Percentiles rank a stretch among this genome's conserved stretches.
These are phyloP conservation scores for Fraxinus nigra DNA, from an alignment of 305 asterid genomes.

Conservation along the genomic window DNA sequence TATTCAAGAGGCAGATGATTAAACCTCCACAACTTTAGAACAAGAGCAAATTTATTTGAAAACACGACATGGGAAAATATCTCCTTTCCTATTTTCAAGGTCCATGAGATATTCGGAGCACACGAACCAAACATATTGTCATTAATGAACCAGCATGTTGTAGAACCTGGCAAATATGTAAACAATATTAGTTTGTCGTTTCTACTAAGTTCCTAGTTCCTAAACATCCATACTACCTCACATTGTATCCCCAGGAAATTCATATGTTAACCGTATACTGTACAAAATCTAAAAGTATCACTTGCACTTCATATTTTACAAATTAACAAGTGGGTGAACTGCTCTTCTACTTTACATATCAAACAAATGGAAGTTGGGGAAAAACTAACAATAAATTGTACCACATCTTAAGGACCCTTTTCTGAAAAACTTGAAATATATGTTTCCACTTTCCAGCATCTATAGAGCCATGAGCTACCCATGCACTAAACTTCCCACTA, in stretches of 20 bases:
- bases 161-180: slow-evolving; percentile 69
- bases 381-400: not conserved
- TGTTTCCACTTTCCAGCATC: not conserved
- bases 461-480: not conserved
- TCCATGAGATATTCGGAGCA: slow-evolving; percentile 68
- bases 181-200: not conserved
- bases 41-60: slow-evolving; percentile 89
- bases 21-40: slow-evolving; percentile 35
- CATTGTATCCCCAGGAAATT: not conserved
- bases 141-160: slow-evolving; percentile 86
- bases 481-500: not conserved
- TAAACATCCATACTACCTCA: not conserved
- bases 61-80: slow-evolving; percentile 82
- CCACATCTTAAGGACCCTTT: not conserved
- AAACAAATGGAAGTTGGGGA: not conserved
- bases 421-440: not conserved
- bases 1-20: slow-evolving; percentile 93
- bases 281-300: not conserved
- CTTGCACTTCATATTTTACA: not conserved
- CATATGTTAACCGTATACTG: not conserved
- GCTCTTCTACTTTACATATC: not conserved
- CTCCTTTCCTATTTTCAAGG: slow-evolving; percentile 69
- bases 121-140: slow-evolving; percentile 91
- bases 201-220: not conserved
- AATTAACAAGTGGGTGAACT: not conserved